Evolutionary conservation across 1,284 basidiomycete species (phyloP).

Genomic region (Exobasidium rhododendri): DNA sequence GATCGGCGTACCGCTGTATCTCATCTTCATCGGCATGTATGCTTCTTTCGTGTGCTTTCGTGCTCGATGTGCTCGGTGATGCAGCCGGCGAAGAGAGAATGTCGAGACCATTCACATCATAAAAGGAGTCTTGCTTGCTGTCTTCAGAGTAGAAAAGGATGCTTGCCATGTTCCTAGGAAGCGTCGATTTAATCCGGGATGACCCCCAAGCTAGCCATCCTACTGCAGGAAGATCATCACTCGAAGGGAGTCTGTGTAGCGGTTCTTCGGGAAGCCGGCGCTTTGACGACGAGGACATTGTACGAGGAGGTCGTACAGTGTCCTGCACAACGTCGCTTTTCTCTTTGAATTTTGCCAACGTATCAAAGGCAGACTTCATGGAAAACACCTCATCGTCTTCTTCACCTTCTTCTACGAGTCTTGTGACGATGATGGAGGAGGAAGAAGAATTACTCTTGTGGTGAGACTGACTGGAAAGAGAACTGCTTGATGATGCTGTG

Average conservation of each 20-base stretch:
- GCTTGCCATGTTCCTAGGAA: slow-evolving; percentile 51
- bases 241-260: background rate
- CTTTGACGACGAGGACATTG: background rate
- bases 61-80: background rate
- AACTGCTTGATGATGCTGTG: background rate
- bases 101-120: background rate
- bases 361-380: background rate
- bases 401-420: background rate
- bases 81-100: background rate
- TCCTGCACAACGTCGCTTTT: background rate
- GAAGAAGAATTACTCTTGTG: background rate
- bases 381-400: background rate
- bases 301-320: background rate
- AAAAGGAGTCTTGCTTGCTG: background rate
- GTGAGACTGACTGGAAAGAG: background rate
- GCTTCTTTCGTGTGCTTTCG: background rate
- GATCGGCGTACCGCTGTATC: background rate
- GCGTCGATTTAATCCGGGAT: background rate
- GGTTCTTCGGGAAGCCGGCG: background rate
- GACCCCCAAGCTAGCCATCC: slow-evolving; percentile 2
- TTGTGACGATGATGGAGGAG: background rate
- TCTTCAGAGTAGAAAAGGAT: slow-evolving; percentile 60
- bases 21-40: background rate
- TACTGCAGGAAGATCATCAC: background rate
- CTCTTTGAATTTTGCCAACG: background rate